Conservation (phyloP, 2,329 filamentous ascomycete species). For the Colletotrichum sp. region DNA sequence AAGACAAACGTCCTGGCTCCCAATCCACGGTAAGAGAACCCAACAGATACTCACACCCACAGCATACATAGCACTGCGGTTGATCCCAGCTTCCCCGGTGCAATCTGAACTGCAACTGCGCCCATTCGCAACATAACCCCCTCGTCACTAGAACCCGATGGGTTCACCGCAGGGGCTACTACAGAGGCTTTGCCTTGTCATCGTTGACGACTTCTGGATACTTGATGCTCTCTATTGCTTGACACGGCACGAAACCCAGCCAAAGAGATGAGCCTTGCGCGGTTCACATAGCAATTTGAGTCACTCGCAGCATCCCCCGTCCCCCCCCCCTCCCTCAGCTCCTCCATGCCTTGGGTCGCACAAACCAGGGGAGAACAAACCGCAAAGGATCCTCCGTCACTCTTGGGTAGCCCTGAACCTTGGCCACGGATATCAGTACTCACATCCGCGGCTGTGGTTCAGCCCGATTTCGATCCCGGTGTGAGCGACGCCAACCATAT, state of each 20-base stretch:
- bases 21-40: not conserved
- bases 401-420: not conserved
- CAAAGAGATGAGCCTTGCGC: not conserved
- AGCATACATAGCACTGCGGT: not conserved
- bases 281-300: not conserved
- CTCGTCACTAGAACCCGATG: not conserved
- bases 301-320: not conserved
- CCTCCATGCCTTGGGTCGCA: not conserved
- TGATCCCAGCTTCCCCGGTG: not conserved
- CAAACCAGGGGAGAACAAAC: not conserved
- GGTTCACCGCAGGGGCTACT: not conserved
- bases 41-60: not conserved
- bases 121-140: not conserved
- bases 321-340: not conserved
- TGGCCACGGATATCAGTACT: slow-evolving; percentile 5
- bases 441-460: slow-evolving; percentile 11
- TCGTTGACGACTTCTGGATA: not conserved
- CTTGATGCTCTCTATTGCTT: not conserved
- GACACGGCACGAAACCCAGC: not conserved
- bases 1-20: not conserved
- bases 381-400: not conserved
- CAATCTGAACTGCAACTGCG: not conserved
- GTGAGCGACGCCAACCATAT: not conserved
- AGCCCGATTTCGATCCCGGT: slow-evolving; percentile 4
- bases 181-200: not conserved